A percentile compares a stretch with the other conserved stretches of the same genome.
These are phyloP conservation scores for Saccharum officinarum DNA, from an alignment of 176 grass and related monocot genomes.

Conservation along the genomic window DNA sequence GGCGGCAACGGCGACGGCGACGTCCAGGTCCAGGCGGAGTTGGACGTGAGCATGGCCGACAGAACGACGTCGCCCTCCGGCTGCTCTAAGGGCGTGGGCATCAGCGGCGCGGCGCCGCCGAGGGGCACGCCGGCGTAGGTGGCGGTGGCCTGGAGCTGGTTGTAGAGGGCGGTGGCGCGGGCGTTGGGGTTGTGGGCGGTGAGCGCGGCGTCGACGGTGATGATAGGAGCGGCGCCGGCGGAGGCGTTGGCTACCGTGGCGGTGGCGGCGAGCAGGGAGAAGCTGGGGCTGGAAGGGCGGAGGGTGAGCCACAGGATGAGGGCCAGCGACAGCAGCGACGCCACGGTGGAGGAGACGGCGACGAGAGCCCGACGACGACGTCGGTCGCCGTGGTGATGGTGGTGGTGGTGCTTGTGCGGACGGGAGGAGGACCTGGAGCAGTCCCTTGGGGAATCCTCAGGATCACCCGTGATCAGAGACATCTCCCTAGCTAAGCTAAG, in stretches of 20 bases:
- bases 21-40: not conserved
- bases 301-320: conserved; percentile 75
- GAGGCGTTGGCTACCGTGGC: conserved; percentile 19
- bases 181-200: conserved; percentile 69
- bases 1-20: not conserved
- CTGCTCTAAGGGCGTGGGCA: conserved; percentile 50
- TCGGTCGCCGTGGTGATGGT: not conserved
- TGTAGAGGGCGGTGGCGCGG: conserved; percentile 62
- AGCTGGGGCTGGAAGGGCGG: conserved; percentile 57
- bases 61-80: conserved; percentile 44
- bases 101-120: conserved; percentile 26
- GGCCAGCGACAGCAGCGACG: conserved; percentile 41
- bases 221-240: not conserved
- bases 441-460: conserved; percentile 37
- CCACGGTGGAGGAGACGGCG: conserved; percentile 15
- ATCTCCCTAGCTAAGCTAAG: not conserved
- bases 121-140: conserved; percentile 53
- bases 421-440: conserved; percentile 32
- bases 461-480: conserved; percentile 51
- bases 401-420: not conserved
- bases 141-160: conserved; percentile 46
- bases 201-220: conserved; percentile 58
- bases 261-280: conserved; percentile 57
- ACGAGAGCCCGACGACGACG: not conserved
- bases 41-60: conserved; percentile 34